These are phyloP conservation scores for Sabuloglossum arenarium DNA, from an alignment of 495 filamentous ascomycete genomes.

Conservation along the genomic window DNA sequence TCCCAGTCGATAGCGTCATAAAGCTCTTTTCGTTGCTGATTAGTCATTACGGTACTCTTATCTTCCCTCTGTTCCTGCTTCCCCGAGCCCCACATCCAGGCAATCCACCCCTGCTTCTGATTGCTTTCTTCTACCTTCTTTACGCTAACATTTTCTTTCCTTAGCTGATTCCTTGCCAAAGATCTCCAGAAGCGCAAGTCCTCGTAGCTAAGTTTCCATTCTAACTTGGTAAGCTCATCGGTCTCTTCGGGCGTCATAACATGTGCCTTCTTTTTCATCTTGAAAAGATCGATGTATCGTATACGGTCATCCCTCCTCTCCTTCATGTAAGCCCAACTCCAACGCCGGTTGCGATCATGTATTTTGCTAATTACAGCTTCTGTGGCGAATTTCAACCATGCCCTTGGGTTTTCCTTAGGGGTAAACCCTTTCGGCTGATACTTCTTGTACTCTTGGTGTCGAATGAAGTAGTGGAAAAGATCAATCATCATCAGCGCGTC, in stretches of 20 bases:
- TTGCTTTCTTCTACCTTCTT: slow-evolving; percentile 35
- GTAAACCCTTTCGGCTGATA: slow-evolving; percentile 62
- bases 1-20: slow-evolving; percentile 97
- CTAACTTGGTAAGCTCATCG: slow-evolving; percentile 51
- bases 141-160: slow-evolving; percentile 78
- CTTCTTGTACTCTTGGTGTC: slow-evolving; percentile 93
- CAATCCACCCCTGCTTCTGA: slow-evolving; percentile 56
- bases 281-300: slow-evolving; percentile 84
- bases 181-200: slow-evolving; percentile 95
- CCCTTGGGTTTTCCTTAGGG: slow-evolving; percentile 75
- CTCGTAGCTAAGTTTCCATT: slow-evolving; percentile 81
- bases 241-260: slow-evolving; percentile 44
- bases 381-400: slow-evolving; percentile 80
- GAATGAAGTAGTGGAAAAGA: slow-evolving; percentile 93
- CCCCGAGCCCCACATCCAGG: slow-evolving; percentile 61
- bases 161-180: slow-evolving; percentile 77
- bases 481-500: slow-evolving; percentile 96
- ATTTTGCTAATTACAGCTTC: slow-evolving; percentile 80
- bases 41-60: slow-evolving; percentile 55
- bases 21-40: slow-evolving; percentile 86
- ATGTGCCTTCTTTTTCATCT: slow-evolving; percentile 70
- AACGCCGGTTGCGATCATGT: slow-evolving; percentile 70
- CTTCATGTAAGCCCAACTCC: slow-evolving; percentile 88
- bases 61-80: slow-evolving; percentile 40
- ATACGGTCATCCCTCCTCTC: slow-evolving; percentile 79